A percentile compares a stretch with the other conserved stretches of the same genome.
phyloP scores from a whole-genome alignment of 1,284 basidiomycete species.

The Leccinum huronense region DNA sequence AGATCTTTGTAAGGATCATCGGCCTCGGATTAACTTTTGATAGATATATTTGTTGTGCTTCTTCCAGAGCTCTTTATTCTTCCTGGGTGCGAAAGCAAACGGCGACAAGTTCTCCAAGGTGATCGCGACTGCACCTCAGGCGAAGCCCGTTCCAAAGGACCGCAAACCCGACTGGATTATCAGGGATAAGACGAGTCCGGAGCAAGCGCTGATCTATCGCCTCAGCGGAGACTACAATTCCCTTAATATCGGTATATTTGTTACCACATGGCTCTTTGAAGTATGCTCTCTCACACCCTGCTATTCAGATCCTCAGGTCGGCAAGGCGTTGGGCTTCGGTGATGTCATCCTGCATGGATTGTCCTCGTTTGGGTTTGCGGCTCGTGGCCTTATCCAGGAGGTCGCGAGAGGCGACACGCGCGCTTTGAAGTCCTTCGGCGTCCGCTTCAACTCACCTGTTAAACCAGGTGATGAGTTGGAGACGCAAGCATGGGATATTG shows the following conservation, averaged over 20 bases:
- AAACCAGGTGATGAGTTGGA: slow-evolving; percentile 77
- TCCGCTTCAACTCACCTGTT: slow-evolving; percentile 77
- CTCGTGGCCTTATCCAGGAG: slow-evolving; percentile 65
- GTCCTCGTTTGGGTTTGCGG: slow-evolving; percentile 73
- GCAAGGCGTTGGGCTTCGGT: slow-evolving; percentile 70
- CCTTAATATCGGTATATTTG: slow-evolving; percentile 68
- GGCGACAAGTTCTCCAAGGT: slow-evolving; percentile 66
- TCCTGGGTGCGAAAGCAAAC: slow-evolving; percentile 72
- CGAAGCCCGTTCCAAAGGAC: slow-evolving; percentile 66
- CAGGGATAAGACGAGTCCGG: slow-evolving; percentile 65
- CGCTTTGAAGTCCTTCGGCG: slow-evolving; percentile 64
- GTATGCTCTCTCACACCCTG: slow-evolving; percentile 1
- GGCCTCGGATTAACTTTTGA: slow-evolving; percentile 8
- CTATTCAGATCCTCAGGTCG: slow-evolving; percentile 64
- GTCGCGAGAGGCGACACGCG: slow-evolving; percentile 59
- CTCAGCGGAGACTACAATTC: slow-evolving; percentile 85
- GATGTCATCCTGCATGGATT: slow-evolving; percentile 84
- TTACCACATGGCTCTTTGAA: neutral
- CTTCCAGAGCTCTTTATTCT: slow-evolving; percentile 64
- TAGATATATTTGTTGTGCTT: neutral
- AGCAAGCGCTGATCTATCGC: slow-evolving; percentile 77
- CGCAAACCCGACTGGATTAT: slow-evolving; percentile 68
- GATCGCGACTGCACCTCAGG: slow-evolving; percentile 65
- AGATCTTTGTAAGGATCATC: slow-evolving; percentile 56
- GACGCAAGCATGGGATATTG: slow-evolving; percentile 76